A percentile compares a stretch with the other conserved stretches of the same genome.
phyloP scores from a whole-genome alignment of 805 yeast genomes.

The Teunomyces gatunensis region DNA sequence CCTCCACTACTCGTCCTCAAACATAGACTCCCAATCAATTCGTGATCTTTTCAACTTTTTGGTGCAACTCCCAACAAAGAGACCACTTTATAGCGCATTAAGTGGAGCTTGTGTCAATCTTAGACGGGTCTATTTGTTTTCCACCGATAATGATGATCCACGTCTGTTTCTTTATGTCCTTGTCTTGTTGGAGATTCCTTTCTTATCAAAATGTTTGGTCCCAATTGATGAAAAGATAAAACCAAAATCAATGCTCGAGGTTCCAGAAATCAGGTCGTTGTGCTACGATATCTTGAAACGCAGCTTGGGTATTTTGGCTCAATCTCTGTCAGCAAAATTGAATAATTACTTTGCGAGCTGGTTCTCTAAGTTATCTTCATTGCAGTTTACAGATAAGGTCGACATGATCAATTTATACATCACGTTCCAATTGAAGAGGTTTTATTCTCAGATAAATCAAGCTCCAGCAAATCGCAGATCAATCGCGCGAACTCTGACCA shows the following conservation, averaged over 20 bases:
- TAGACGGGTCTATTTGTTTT: conserved; percentile 42
- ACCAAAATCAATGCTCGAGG: conserved; percentile 31
- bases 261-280: conserved; percentile 51
- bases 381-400: conserved; percentile 50
- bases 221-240: not conserved
- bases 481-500: not conserved
- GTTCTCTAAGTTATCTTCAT: conserved; percentile 46
- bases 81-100: conserved; percentile 58
- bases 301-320: conserved; percentile 64
- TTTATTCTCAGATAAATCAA: conserved; percentile 40
- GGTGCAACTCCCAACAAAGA: conserved; percentile 52
- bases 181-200: conserved; percentile 68
- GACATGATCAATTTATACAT: conserved; percentile 73
- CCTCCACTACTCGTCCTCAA: conserved; percentile 44
- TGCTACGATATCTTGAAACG: conserved; percentile 72
- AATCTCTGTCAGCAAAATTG: conserved; percentile 37
- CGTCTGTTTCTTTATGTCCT: conserved; percentile 55
- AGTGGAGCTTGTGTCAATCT: conserved; percentile 50
- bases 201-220: conserved; percentile 37
- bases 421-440: conserved; percentile 67
- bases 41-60: conserved; percentile 45
- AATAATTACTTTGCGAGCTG: conserved; percentile 50
- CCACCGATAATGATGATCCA: conserved; percentile 36
- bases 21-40: conserved; percentile 50
- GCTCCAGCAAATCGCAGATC: conserved; percentile 14